Conservation (phyloP, 1,284 basidiomycete genomes). For the Sanguinoderma infundibulare region DNA sequence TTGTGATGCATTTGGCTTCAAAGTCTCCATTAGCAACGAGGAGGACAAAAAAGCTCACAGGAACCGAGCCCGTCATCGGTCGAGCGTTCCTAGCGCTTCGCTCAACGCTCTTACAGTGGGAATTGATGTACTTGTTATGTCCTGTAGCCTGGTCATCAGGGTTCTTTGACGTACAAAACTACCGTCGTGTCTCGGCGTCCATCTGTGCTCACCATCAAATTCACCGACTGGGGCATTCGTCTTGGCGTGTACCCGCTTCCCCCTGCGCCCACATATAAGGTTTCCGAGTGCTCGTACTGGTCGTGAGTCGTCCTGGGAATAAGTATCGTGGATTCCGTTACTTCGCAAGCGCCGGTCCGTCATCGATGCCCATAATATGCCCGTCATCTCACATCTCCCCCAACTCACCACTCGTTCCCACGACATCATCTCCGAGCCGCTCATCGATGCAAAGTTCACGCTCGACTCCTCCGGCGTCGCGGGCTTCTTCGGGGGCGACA, state of each 20-base stretch:
- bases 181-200: no score
- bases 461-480: conserved; percentile 26
- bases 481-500: conserved; percentile 26
- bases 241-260: no score
- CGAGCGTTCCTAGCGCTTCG: not conserved
- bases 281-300: not conserved
- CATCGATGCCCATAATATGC: not conserved
- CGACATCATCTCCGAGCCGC: conserved; percentile 1
- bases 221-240: no score
- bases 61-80: not conserved
- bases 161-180: no score
- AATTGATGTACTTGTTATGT: no score
- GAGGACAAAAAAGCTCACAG: not conserved
- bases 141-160: no score
- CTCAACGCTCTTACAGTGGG: not conserved
- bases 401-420: not conserved
- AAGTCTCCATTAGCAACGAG: not conserved
- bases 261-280: no score
- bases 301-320: not conserved
- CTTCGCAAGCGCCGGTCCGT: not conserved
- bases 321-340: not conserved
- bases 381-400: conserved; percentile 6
- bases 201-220: no score
- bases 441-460: conserved; percentile 13
- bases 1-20: not conserved